Percentiles rank a stretch among this genome's conserved stretches.
Evolutionary conservation across 2,329 filamentous ascomycete species (phyloP).

Genomic region (Talaromyces sp.): DNA sequence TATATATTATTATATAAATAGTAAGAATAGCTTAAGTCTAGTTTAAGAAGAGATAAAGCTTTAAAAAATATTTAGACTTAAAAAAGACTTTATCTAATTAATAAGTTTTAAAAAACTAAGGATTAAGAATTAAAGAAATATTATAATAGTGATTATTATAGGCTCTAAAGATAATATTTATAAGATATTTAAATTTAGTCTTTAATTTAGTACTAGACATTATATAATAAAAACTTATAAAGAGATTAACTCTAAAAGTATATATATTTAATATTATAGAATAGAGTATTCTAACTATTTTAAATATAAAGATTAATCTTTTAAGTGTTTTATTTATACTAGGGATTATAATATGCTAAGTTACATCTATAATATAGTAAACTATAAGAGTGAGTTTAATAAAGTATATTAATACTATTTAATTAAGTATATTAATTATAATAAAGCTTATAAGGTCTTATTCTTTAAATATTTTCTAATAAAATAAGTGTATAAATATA

Average conservation of each 20-base stretch:
- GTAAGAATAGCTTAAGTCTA: background rate
- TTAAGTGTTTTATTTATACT: background rate
- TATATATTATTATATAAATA: background rate
- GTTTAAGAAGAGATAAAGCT: background rate
- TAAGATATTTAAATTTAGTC: background rate
- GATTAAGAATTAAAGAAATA: background rate
- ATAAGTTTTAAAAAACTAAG: background rate
- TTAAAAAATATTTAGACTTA: background rate
- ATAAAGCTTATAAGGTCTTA: background rate
- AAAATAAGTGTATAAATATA: background rate
- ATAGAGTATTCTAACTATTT: background rate
- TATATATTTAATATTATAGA: background rate
- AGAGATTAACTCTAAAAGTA: background rate
- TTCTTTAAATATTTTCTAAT: background rate
- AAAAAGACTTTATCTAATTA: background rate
- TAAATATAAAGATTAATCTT: background rate
- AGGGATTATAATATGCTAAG: background rate
- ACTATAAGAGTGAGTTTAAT: background rate
- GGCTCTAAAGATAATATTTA: background rate
- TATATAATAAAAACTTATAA: background rate
- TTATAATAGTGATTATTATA: background rate
- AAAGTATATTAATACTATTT: background rate
- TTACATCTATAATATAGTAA: background rate
- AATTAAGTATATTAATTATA: background rate
- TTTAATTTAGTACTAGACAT: background rate